Base-by-base conservation (phyloP, 2,329 filamentous ascomycete genomes). In the Phyllosticta citribraziliensis region DNA sequence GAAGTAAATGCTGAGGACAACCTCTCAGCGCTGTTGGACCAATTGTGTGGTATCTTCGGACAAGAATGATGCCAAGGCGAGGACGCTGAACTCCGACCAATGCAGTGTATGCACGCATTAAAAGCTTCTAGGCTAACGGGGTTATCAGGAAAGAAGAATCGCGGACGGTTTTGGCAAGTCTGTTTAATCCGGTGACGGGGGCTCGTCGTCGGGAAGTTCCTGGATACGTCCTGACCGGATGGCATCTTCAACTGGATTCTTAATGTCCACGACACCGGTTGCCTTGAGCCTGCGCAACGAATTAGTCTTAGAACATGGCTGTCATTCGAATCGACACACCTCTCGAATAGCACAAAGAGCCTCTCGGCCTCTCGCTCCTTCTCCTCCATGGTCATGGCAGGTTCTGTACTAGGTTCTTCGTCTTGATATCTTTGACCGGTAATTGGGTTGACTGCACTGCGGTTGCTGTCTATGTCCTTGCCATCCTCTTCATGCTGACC, bases 361-460 rank as follows among this genome's bases (percentile, higher is more conserved):
- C 85, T 83, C 74, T 97, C 93, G 0, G 92, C 93, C 70, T 99
- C 94, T 62, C 89, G 81, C 73, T 96, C 89, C 73, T 93, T 97
- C 76, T 97, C 93, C 65, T 92, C 91, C 55, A 89, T 79, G 0
- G 88, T 94, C 93, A 97, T 96, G 56, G 88, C 84, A 1, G 85
- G 84, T 11, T 78, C 73, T 3, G 84, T 76, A 6, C 83, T 74
- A 19, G 52, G 19, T 59, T 79, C 81, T 73, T 93, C 88, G 47
- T 79, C 80, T 65, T 91, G 87, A 57, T 90, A 70, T 65, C 87
- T 85, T 72, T 97, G 92, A 0, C 92, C 92, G 0, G 92, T 97
- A 33, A 97, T 84, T 0, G 92, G 91, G 66, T 97, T 97, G 58
- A 95, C 77, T 0, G 79, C 70, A 3, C 72, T 69, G 10, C 50